Percentiles rank a stretch among this genome's conserved stretches.
These are phyloP conservation scores for Penicillium italicum DNA, from an alignment of 2,329 filamentous ascomycete genomes.

Conservation along the genomic window DNA sequence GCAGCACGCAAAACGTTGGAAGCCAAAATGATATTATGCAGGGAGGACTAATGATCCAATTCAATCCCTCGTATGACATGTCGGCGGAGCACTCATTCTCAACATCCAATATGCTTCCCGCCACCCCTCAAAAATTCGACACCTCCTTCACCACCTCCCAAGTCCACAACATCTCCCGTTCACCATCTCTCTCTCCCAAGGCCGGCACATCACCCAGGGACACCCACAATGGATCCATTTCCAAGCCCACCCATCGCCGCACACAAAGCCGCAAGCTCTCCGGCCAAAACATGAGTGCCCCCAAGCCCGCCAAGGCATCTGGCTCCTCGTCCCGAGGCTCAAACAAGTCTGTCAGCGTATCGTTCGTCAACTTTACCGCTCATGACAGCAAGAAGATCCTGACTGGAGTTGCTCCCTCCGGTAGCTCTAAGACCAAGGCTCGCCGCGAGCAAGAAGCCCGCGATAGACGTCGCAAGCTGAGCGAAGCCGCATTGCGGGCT, in stretches of 20 bases:
- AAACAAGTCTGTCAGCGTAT: conserved; percentile 48
- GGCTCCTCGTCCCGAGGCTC: conserved; percentile 30
- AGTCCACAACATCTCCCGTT: conserved; percentile 29
- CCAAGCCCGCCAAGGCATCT: conserved; percentile 34
- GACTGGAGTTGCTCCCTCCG: conserved; percentile 85
- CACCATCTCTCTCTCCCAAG: conserved; percentile 40
- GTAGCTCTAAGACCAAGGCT: conserved; percentile 92
- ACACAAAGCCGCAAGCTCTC: conserved; percentile 42
- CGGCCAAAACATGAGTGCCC: conserved; percentile 31
- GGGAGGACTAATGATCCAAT: conserved; percentile 41
- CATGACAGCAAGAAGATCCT: conserved; percentile 74
- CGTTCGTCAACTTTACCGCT: conserved; percentile 89
- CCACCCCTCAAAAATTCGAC: conserved; percentile 25
- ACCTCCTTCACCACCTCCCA: conserved; percentile 31
- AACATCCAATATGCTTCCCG: conserved; percentile 23
- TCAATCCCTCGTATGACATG: conserved; percentile 37
- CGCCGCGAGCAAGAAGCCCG: conserved; percentile 80
- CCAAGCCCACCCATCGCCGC: conserved; percentile 34
- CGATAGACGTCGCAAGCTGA: conserved; percentile 61
- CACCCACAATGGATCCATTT: conserved; percentile 20
- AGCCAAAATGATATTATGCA: conserved; percentile 36
- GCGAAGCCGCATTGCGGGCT: conserved; percentile 43
- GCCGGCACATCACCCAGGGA: conserved; percentile 31
- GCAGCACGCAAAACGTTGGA: conserved; percentile 27
- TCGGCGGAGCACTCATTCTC: conserved; percentile 31